These are phyloP conservation scores for Scheffersomyces ergatensis DNA, from an alignment of 805 yeast species.

Conservation along the genomic window DNA sequence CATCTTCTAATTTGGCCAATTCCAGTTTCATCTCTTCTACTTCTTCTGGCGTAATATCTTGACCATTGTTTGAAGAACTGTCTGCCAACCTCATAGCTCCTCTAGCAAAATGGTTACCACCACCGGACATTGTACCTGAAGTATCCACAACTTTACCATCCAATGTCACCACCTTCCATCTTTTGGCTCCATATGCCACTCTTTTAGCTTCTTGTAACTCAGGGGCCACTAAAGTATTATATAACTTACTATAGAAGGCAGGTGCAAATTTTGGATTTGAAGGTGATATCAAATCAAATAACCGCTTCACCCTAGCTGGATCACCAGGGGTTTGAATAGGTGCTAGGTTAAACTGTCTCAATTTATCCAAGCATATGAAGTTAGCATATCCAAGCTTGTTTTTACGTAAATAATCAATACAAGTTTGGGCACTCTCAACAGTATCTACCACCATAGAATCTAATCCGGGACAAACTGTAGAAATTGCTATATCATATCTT, in stretches of 20 bases:
- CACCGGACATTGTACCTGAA: constrained; percentile 96
- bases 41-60: constrained; percentile 53
- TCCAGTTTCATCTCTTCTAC: constrained; percentile 53
- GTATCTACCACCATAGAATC: constrained; percentile 92
- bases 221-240: constrained; percentile 83
- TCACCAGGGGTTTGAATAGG: constrained; percentile 66
- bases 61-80: constrained; percentile 20
- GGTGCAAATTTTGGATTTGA: constrained; percentile 67
- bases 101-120: constrained; percentile 67
- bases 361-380: constrained; percentile 75
- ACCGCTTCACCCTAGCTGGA: constrained; percentile 64
- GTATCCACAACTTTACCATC: constrained; percentile 91
- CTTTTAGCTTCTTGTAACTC: constrained; percentile 76
- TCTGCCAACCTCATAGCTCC: constrained; percentile 71
- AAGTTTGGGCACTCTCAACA: constrained; percentile 56
- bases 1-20: constrained; percentile 50
- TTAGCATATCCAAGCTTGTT: constrained; percentile 86
- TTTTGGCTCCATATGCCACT: constrained; percentile 78
- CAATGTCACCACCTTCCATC: constrained; percentile 88
- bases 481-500: constrained; percentile 85
- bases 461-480: constrained; percentile 89
- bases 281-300: constrained; percentile 79
- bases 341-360: constrained; percentile 58
- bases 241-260: constrained; percentile 85
- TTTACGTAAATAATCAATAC: constrained; percentile 77